Percentiles rank a stretch among this genome's conserved stretches.
Conservation (phyloP, 1,284 basidiomycete genomes). For the Ceratobasidium theobromae region DNA sequence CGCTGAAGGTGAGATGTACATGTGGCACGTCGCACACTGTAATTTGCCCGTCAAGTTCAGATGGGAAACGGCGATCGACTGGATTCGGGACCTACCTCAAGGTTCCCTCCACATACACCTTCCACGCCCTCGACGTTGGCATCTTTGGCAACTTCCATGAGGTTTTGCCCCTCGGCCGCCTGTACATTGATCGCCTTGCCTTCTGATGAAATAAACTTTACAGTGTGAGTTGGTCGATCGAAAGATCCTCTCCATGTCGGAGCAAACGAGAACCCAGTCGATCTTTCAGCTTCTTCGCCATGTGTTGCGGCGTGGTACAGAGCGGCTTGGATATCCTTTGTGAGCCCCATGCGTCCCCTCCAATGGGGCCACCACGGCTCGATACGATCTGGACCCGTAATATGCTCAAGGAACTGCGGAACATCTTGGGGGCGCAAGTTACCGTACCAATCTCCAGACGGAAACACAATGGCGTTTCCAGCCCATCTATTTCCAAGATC, state of each 20-base stretch:
- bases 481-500: slow-evolving; percentile 61
- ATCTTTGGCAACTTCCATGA: slow-evolving; percentile 35
- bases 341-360: slow-evolving; percentile 75
- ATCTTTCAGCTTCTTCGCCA: background rate
- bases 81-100: slow-evolving; percentile 33
- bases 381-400: slow-evolving; percentile 45
- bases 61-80: background rate
- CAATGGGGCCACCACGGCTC: slow-evolving; percentile 49
- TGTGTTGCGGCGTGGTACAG: slow-evolving; percentile 42
- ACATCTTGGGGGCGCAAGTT: slow-evolving; percentile 59
- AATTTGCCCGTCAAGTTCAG: background rate
- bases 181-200: slow-evolving; percentile 22
- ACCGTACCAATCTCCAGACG: slow-evolving; percentile 77
- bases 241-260: background rate
- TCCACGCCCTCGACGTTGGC: slow-evolving; percentile 34
- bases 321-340: slow-evolving; percentile 62
- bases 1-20: slow-evolving; percentile 33
- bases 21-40: slow-evolving; percentile 38
- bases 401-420: slow-evolving; percentile 51
- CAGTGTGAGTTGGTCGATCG: background rate
- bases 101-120: slow-evolving; percentile 36
- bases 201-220: slow-evolving; percentile 29
- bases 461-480: slow-evolving; percentile 74
- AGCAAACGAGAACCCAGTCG: background rate
- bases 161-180: slow-evolving; percentile 32